Evolutionary conservation across 257 asterid genomes (phyloP), one percentile per base, ranked within the genome.

Genomic region (Rhazya stricta): DNA sequence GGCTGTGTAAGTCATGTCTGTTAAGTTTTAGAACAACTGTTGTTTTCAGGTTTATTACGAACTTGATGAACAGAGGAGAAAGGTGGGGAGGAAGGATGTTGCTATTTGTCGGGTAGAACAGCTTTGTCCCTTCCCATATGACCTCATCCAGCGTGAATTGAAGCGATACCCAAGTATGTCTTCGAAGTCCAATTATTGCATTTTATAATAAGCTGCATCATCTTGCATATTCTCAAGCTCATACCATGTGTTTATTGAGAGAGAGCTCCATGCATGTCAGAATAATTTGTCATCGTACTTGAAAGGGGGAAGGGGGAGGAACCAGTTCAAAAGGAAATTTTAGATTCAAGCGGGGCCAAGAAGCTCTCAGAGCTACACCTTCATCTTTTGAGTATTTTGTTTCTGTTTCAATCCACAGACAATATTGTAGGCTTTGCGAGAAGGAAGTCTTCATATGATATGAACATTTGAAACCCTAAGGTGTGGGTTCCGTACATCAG

Each of bases 31-130:
- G 53, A 7, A n/a, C 11, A 32, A n/a, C 54, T 82, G 81, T 51
- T 70, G 45, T 75, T 78, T 76, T 53, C 90, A 94, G 98, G 77
- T 94, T 36, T 94, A 94, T 76, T 94, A 94, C 69, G 97, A 94
- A 82, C 91, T 94, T 76, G 93, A 90, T 39, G 97, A 94, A 72
- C 84, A 81, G 85, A 90, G 98, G 86, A 89, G 74, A 80, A 88
- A 91, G 58, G 83, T 78, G 45, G 85, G 72, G 12, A 90, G 87
- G 72, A 94, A 86, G 77, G 98, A 94, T 57, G 73, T 94, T 30
- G 98, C 98, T 48, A 89, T 94, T 78, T 91, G 97, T 80, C 83
- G 97, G 80, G 96, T 94, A 70, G 98, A 94, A 81, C 98, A 94
- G 82, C 98, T 94, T 74, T 90, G 90, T 67, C 98, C 98, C 71